Percentiles rank a stretch among this genome's conserved stretches.
These are phyloP conservation scores for Sclerotinia nivalis DNA, from an alignment of 2,329 filamentous ascomycete genomes.

Conservation along the genomic window DNA sequence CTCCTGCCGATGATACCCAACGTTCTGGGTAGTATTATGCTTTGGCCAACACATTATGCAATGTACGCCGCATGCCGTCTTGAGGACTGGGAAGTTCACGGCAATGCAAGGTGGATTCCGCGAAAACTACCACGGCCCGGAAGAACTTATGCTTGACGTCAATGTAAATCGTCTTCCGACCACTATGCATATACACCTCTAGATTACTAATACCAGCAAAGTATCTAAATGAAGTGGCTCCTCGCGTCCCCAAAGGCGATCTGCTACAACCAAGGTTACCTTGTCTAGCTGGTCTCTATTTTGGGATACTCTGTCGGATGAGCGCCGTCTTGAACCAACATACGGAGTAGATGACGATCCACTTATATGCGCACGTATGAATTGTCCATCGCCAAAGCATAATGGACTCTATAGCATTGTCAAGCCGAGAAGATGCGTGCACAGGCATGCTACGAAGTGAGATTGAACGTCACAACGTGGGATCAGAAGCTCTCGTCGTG, in stretches of 20 bases:
- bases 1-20: conserved; percentile 6
- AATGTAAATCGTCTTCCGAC: neutral
- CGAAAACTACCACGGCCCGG: neutral
- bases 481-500: no score
- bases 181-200: no score
- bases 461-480: neutral
- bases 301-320: neutral
- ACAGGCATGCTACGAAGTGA: neutral
- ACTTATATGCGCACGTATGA: neutral
- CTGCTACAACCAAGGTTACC: neutral
- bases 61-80: neutral
- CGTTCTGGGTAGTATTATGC: neutral
- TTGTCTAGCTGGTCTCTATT: neutral
- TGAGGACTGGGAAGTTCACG: neutral
- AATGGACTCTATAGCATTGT: neutral
- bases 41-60: neutral
- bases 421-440: neutral
- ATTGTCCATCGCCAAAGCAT: neutral
- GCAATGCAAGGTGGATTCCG: conserved; percentile 5
- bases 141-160: neutral
- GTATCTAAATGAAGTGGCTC: neutral
- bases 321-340: neutral
- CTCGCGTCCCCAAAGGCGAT: neutral
- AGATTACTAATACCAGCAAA: neutral
- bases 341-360: neutral